phyloP scores from a whole-genome alignment of 2,329 filamentous ascomycete species.

The Epichloe sp. region DNA sequence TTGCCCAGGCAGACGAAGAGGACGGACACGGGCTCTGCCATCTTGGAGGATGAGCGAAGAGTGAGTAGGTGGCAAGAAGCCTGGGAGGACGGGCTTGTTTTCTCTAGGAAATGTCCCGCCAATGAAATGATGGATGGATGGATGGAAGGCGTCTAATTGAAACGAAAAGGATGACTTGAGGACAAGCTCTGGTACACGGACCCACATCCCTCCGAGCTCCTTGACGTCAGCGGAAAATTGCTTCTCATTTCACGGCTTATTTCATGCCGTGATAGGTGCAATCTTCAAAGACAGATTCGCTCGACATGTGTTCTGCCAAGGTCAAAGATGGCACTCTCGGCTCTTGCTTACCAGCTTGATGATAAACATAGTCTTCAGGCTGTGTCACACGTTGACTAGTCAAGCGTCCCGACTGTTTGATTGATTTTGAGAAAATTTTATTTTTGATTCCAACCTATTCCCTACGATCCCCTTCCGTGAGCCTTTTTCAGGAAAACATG shows the following conservation, averaged over 20 bases:
- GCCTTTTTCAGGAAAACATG: not conserved
- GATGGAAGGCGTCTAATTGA: not conserved
- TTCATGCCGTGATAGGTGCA: no score
- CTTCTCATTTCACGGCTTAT: no score
- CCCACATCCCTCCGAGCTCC: no score
- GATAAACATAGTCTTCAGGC: not conserved
- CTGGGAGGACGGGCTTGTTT: not conserved
- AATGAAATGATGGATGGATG: not conserved
- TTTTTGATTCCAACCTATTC: not conserved
- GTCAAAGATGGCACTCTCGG: no score
- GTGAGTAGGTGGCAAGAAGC: not conserved
- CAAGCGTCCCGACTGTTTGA: not conserved
- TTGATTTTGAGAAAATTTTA: not conserved
- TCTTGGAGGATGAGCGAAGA: slow-evolving; percentile 10
- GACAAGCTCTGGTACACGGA: no score
- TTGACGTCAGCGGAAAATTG: no score
- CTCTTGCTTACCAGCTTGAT: no score
- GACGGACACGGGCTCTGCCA: slow-evolving; percentile 47
- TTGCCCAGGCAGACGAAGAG: slow-evolving; percentile 96
- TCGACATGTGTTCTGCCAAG: no score
- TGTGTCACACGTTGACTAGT: not conserved
- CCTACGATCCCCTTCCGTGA: not conserved
- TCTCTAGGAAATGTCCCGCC: not conserved
- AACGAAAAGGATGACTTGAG: no score
- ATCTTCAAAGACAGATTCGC: no score